Evolutionary conservation across 2,329 filamentous ascomycete species (phyloP).

Genomic region (Xylaria sp.): DNA sequence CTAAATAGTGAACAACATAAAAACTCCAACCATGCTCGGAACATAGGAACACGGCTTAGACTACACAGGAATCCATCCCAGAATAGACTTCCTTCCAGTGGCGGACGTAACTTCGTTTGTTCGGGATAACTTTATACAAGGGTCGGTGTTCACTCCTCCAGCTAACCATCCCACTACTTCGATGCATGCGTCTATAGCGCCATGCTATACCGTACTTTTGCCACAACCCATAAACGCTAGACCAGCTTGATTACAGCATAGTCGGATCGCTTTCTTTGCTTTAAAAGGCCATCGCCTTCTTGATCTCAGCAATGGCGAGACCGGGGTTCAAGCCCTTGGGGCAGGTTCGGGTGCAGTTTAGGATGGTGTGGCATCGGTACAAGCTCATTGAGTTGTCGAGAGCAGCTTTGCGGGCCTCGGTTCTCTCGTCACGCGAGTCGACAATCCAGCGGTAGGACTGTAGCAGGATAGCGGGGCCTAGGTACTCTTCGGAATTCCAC

Average conservation of each 20-base stretch:
- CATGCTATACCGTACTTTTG: slow-evolving; percentile 2
- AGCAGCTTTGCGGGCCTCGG: slow-evolving; percentile 82
- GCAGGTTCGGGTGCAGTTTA: slow-evolving; percentile 97
- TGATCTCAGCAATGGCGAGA: slow-evolving; percentile 94
- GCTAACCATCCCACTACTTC: slow-evolving; percentile 10
- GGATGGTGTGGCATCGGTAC: slow-evolving; percentile 98
- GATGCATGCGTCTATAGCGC: neutral
- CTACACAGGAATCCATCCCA: slow-evolving; percentile 30
- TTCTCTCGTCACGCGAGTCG: slow-evolving; percentile 92
- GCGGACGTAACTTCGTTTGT: slow-evolving; percentile 30
- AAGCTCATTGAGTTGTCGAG: slow-evolving; percentile 99
- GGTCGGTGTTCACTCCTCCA: slow-evolving; percentile 12
- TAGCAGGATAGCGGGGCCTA: slow-evolving; percentile 92
- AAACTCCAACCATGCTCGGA: slow-evolving; percentile 31
- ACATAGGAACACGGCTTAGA: slow-evolving; percentile 33
- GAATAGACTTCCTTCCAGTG: slow-evolving; percentile 25
- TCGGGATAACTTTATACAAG: slow-evolving; percentile 30
- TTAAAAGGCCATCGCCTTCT: slow-evolving; percentile 86
- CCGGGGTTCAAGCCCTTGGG: slow-evolving; percentile 98
- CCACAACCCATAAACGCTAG: neutral
- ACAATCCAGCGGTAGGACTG: slow-evolving; percentile 98
- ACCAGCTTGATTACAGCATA: neutral
- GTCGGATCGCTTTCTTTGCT: neutral
- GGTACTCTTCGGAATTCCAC: slow-evolving; percentile 99
- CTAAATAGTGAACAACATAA: slow-evolving; percentile 16